Evolutionary conservation across 139 green algal species (phyloP).

Genomic region (Coelastrella sp.): DNA sequence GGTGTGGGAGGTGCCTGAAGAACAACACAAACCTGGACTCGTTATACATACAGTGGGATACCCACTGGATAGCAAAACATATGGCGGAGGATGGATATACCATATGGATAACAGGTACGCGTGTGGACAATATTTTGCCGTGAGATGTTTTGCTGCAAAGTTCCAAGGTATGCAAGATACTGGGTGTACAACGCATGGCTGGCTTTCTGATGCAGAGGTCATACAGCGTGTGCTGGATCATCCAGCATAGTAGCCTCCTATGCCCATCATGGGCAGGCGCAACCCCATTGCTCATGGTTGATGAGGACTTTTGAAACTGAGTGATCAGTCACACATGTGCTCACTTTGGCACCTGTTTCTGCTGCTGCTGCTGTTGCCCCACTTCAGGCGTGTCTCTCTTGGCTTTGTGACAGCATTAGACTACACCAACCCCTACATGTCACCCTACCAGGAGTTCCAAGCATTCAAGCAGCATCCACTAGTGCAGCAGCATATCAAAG

Average conservation of each 20-base stretch:
- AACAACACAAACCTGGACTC: constrained; percentile 77
- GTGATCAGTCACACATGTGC: too few relatives aligned
- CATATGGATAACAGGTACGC: constrained; percentile 84
- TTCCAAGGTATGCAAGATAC: neutral
- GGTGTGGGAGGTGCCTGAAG: constrained; percentile 57
- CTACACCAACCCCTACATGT: constrained; percentile 91
- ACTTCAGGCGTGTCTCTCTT: constrained; percentile 73
- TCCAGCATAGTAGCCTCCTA: too few relatives aligned
- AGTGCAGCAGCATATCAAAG: constrained; percentile 82
- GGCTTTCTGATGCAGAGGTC: too few relatives aligned
- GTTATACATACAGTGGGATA: constrained; percentile 92
- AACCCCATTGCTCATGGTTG: too few relatives aligned
- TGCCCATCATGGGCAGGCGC: too few relatives aligned
- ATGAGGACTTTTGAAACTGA: too few relatives aligned
- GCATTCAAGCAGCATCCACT: constrained; percentile 87
- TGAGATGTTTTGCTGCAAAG: neutral
- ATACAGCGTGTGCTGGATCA: too few relatives aligned
- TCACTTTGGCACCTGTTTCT: neutral
- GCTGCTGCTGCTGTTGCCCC: constrained; percentile 13
- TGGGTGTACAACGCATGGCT: too few relatives aligned
- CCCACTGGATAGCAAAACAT: constrained; percentile 79
- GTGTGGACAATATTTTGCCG: neutral
- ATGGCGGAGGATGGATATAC: constrained; percentile 95
- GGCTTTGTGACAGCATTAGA: constrained; percentile 92
- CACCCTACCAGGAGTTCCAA: constrained; percentile 58